phyloP scores from a whole-genome alignment of 2,329 filamentous ascomycete species.

The Rugonectria rugulosa region DNA sequence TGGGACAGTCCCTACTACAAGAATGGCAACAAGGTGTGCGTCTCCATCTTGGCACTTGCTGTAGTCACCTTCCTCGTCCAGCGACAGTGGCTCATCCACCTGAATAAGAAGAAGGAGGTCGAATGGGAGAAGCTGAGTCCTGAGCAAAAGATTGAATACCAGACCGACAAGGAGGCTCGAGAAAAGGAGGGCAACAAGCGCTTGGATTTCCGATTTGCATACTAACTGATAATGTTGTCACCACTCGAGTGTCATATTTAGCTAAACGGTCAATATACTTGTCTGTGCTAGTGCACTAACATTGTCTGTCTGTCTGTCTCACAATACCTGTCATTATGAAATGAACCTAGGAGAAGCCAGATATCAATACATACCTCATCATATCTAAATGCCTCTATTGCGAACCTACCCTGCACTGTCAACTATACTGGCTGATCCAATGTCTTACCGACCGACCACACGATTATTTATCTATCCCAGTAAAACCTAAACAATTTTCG shows the following conservation, averaged over 20 bases:
- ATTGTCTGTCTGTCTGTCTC: too few relatives aligned
- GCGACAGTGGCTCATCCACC: conserved; percentile 50
- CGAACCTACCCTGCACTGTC: too few relatives aligned
- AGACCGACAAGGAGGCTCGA: conserved; percentile 51
- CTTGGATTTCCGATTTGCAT: conserved; percentile 60
- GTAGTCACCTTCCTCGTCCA: conserved; percentile 59
- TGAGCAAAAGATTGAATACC: conserved; percentile 55
- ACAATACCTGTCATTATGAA: too few relatives aligned
- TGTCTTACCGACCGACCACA: too few relatives aligned
- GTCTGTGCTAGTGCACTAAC: too few relatives aligned
- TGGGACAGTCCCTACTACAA: conserved; percentile 65
- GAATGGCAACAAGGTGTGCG: conserved; percentile 63
- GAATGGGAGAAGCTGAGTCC: conserved; percentile 55
- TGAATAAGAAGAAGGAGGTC: conserved; percentile 58
- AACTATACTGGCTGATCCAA: too few relatives aligned
- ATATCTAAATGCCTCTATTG: too few relatives aligned
- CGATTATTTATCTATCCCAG: too few relatives aligned
- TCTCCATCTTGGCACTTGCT: conserved; percentile 58
- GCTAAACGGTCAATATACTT: background rate
- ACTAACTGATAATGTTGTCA: conserved; percentile 41
- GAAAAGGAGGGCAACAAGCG: conserved; percentile 58
- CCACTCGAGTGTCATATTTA: background rate
- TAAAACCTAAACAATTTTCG: too few relatives aligned
- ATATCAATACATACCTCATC: too few relatives aligned
- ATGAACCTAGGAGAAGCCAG: too few relatives aligned